These are phyloP conservation scores for Acanthamoeba rhysodes DNA, from an alignment of 208 protist species.

Conservation along the genomic window DNA sequence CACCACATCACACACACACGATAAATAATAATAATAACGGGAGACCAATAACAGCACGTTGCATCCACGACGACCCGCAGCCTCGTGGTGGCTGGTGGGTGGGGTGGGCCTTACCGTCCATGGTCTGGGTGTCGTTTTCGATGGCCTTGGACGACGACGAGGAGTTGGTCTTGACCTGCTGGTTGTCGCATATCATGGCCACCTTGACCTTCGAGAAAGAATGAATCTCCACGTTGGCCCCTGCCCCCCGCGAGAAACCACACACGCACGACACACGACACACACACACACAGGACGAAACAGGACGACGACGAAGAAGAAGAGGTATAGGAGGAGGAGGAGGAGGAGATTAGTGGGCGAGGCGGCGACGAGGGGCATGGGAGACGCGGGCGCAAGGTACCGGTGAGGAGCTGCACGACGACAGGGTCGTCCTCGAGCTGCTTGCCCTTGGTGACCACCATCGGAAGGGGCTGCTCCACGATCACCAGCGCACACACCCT, in stretches of 20 bases:
- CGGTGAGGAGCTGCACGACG: slow-evolving; percentile 81
- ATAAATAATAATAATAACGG: too few relatives aligned
- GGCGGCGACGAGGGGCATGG: too few relatives aligned
- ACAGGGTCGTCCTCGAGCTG: slow-evolving; percentile 84
- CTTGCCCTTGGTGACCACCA: slow-evolving; percentile 84
- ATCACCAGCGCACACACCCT: slow-evolving; percentile 81
- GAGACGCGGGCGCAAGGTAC: not conserved
- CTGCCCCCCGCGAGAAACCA: too few relatives aligned
- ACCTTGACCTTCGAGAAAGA: slow-evolving; percentile 79
- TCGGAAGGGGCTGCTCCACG: slow-evolving; percentile 83
- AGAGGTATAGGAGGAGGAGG: too few relatives aligned
- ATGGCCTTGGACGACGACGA: slow-evolving; percentile 77
- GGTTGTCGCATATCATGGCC: slow-evolving; percentile 80
- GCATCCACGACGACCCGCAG: too few relatives aligned
- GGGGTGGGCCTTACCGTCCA: slow-evolving; percentile 72
- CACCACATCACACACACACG: too few relatives aligned
- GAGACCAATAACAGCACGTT: too few relatives aligned
- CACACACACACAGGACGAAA: too few relatives aligned
- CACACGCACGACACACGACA: too few relatives aligned
- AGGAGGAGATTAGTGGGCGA: too few relatives aligned
- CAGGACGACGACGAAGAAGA: too few relatives aligned
- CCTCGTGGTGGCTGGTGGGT: not conserved
- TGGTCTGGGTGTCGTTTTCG: slow-evolving; percentile 80
- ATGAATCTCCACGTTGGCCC: slow-evolving; percentile 77
- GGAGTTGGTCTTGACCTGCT: slow-evolving; percentile 74